phyloP scores from a whole-genome alignment of 192 early-diverging fungal genomes.

The Rhizophlyctis rosea region DNA sequence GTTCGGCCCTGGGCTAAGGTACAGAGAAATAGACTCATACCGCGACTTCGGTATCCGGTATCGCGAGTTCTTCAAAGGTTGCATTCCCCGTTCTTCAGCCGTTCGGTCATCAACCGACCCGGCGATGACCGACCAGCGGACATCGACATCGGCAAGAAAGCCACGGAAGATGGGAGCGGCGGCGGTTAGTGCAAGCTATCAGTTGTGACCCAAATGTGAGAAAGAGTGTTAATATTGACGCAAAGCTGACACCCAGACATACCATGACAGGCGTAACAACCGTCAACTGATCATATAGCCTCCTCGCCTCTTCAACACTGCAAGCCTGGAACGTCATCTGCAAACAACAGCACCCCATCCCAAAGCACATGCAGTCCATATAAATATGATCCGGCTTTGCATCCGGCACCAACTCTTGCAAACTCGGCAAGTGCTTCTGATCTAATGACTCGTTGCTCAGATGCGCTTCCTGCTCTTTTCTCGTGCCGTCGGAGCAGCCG shows the following conservation, averaged over 20 bases:
- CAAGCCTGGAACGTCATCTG: slow-evolving; percentile 98
- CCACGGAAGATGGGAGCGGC: slow-evolving; percentile 92
- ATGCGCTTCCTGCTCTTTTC: slow-evolving; percentile 42
- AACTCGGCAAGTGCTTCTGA: slow-evolving; percentile 8
- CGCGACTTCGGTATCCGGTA: slow-evolving; percentile 92
- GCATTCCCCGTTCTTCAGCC: slow-evolving; percentile 79
- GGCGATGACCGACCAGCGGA: slow-evolving; percentile 96
- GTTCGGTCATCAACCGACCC: slow-evolving; percentile 92
- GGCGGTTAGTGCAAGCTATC: slow-evolving; percentile 86
- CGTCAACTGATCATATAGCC: slow-evolving; percentile 93
- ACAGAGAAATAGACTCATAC: slow-evolving; percentile 92
- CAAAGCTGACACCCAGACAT: no score
- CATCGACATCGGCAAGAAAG: slow-evolving; percentile 92
- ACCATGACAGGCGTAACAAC: slow-evolving; percentile 90
- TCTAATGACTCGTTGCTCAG: no score
- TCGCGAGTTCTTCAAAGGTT: slow-evolving; percentile 67
- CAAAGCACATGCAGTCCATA: slow-evolving; percentile 98
- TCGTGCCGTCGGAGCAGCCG: slow-evolving; percentile 60
- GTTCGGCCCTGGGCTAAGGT: slow-evolving; percentile 63
- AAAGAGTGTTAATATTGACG: no score
- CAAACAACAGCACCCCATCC: slow-evolving; percentile 97
- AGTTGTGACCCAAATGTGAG: no score
- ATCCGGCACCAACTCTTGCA: slow-evolving; percentile 47
- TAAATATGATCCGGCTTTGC: slow-evolving; percentile 93
- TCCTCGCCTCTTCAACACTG: slow-evolving; percentile 84